Evolutionary conservation across 148 eudicot species (phyloP).

Genomic region (Rhododendron vialii): DNA sequence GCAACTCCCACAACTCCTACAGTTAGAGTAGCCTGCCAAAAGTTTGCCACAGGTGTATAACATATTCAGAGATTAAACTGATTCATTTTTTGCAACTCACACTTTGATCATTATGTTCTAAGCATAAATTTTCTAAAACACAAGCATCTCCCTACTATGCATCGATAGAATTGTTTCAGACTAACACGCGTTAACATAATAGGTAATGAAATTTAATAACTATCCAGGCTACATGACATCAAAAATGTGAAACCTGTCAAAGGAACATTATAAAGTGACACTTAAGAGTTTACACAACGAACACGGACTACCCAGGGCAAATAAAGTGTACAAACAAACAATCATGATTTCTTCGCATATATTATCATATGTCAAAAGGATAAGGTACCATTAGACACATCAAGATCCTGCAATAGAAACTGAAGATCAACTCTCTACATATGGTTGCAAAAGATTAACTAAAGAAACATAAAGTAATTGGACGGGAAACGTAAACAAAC

Average conservation of each 20-base stretch:
- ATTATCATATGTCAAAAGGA: background rate
- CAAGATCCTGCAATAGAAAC: background rate
- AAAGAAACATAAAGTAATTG: background rate
- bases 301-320: background rate
- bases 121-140: background rate
- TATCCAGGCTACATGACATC: background rate
- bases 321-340: background rate
- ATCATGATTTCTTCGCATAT: background rate
- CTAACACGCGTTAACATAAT: background rate
- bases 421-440: background rate
- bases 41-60: background rate
- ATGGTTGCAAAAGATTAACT: background rate
- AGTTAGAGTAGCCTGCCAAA: background rate
- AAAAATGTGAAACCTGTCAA: background rate
- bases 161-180: background rate
- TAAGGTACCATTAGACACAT: background rate
- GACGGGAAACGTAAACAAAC: constrained; percentile 4
- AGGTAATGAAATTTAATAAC: background rate
- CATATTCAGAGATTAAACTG: background rate
- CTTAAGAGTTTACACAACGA: background rate
- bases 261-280: background rate
- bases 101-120: background rate
- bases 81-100: background rate
- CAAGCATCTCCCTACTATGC: background rate
- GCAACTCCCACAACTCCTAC: background rate